Evolutionary conservation across 2,329 filamentous ascomycete species (phyloP), one percentile per base, ranked within the genome.

Genomic region (Colletotrichum coccodes): DNA sequence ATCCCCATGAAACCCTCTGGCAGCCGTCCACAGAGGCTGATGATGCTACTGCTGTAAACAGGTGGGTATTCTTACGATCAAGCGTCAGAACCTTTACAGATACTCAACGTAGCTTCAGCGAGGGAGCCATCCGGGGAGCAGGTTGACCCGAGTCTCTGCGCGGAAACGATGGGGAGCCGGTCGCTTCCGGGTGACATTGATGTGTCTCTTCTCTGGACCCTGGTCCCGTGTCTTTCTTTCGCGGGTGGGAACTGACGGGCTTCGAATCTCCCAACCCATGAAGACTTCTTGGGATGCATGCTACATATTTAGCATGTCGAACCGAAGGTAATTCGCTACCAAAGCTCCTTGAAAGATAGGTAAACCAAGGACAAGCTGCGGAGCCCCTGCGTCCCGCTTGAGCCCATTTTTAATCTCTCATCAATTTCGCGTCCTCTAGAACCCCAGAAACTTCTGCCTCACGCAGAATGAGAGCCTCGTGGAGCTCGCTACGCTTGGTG

Each of bases 1-100:
- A 71, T 21, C 80, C 79, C 1, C 84, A 84, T 53, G 72, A 79
- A 36, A 79, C 75, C 38, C 72, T 85, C 0, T 84, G 81, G 81
- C 67, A 70, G 8, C 71, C 76, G 1, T 64, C 65, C 18, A 38
- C 36, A 11, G 46, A 18, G 3, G 40, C 50, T 1, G 36, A 72
- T 71, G 46, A 18, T 21, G 16, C 16, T 26, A 9, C 50, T 30
- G 38, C 52, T 30, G 23, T 23, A 9, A 40, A 6, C n/a, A n/a
- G n/a, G n/a, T n/a, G n/a, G n/a, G n/a, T n/a, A n/a, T n/a, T n/a
- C n/a, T n/a, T n/a, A n/a, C n/a, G n/a, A n/a, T n/a, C n/a, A n/a
- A n/a, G n/a, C n/a, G n/a, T n/a, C n/a, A n/a, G n/a, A n/a, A n/a
- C n/a, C n/a, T n/a, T n/a, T n/a, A n/a, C n/a, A n/a, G n/a, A n/a